Percentiles rank a stretch among this genome's conserved stretches.
phyloP scores from a whole-genome alignment of 345 rosid species.

The Bretschneidera sinensis region DNA sequence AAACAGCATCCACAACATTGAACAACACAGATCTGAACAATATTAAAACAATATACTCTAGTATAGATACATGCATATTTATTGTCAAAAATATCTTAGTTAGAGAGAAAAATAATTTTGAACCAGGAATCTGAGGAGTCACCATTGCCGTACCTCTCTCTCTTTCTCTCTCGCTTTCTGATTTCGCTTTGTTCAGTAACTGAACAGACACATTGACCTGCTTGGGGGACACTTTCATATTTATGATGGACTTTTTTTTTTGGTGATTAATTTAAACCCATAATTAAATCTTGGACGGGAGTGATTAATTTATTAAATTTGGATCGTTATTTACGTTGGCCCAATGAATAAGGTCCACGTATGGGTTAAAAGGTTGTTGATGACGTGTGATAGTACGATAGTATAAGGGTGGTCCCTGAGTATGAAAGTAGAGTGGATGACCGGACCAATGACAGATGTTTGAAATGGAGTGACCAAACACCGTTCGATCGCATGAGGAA shows the following conservation, averaged over 20 bases:
- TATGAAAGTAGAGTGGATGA: no score
- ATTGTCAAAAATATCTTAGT: background rate
- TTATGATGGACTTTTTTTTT: background rate
- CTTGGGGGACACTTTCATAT: background rate
- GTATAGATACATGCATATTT: background rate
- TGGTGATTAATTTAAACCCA: no score
- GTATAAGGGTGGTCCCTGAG: no score
- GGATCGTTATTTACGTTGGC: no score
- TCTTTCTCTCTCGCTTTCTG: background rate
- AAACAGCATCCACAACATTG: background rate
- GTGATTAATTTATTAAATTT: no score
- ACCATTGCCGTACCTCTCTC: slow-evolving; percentile 32
- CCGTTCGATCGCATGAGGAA: no score
- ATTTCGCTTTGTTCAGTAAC: background rate
- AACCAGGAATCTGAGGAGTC: slow-evolving; percentile 28
- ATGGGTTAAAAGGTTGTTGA: no score
- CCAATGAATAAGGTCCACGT: no score
- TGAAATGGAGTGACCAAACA: no score
- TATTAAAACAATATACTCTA: slow-evolving; percentile 4
- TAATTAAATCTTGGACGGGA: no score
- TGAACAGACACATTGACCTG: slow-evolving; percentile 6
- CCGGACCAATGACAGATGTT: no score
- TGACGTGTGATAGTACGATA: no score
- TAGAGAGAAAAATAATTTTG: slow-evolving; percentile 3
- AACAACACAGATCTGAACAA: slow-evolving; percentile 29